phyloP scores from a whole-genome alignment of 495 filamentous ascomycete species.

The Aspergillus olivimuriae region DNA sequence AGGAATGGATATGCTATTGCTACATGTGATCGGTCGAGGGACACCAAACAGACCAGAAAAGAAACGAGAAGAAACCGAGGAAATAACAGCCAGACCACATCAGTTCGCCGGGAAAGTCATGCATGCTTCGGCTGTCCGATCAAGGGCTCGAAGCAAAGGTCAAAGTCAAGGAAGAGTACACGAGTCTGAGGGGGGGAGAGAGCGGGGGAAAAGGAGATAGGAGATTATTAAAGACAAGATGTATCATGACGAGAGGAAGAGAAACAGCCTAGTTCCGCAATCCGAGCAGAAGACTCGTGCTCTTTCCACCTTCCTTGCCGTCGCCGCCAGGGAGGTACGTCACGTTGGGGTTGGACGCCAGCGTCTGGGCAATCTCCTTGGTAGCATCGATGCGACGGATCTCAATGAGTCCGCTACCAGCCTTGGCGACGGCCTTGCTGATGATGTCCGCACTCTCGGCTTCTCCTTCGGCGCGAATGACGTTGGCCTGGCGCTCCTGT shows the following conservation, averaged over 20 bases:
- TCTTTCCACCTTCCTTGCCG: conserved; percentile 57
- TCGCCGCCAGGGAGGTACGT: conserved; percentile 83
- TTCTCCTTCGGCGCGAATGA: conserved; percentile 96
- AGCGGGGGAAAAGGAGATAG: background rate
- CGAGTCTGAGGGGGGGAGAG: background rate
- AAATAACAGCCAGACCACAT: conserved; percentile 21
- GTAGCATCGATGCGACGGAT: conserved; percentile 96
- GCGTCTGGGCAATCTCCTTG: conserved; percentile 88
- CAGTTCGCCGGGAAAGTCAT: conserved; percentile 26
- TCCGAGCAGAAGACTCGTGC: conserved; percentile 53
- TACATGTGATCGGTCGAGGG: conserved; percentile 31
- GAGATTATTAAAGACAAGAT: conserved; percentile 4
- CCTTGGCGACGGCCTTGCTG: conserved; percentile 81
- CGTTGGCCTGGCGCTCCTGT: conserved; percentile 97
- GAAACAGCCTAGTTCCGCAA: conserved; percentile 40
- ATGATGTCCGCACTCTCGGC: conserved; percentile 95
- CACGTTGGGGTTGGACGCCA: conserved; percentile 89
- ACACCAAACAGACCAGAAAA: too few relatives aligned
- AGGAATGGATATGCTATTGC: conserved; percentile 36
- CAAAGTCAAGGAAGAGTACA: too few relatives aligned
- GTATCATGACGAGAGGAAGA: background rate
- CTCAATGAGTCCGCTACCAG: conserved; percentile 86
- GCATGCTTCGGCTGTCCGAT: conserved; percentile 27
- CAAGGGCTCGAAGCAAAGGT: too few relatives aligned
- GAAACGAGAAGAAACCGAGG: conserved; percentile 9